Evolutionary conservation across 192 early-diverging fungal genomes (phyloP).

Genomic region (Diversispora epigaea): DNA sequence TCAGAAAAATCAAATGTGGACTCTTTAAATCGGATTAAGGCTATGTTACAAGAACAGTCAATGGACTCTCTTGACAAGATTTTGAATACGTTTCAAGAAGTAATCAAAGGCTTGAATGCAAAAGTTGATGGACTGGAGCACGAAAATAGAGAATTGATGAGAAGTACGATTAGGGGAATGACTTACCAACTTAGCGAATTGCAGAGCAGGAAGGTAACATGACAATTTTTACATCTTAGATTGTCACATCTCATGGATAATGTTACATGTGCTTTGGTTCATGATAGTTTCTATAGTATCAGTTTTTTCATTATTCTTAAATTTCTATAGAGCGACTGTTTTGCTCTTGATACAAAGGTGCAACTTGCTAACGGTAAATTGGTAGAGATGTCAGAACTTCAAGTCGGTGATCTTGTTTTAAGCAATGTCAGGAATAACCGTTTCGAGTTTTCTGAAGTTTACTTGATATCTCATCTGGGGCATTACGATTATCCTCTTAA

Average conservation of each 20-base stretch:
- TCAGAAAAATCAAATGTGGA: too few species aligned
- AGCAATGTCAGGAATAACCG: constrained; percentile 3
- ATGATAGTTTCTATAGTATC: neutral
- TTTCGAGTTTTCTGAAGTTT: constrained; percentile 11
- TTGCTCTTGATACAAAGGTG: constrained; percentile 24
- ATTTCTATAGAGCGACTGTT: constrained; percentile 22
- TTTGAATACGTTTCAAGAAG: too few species aligned
- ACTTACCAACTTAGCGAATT: too few species aligned
- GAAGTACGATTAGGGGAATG: too few species aligned
- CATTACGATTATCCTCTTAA: neutral
- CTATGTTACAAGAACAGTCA: too few species aligned
- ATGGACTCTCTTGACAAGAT: too few species aligned
- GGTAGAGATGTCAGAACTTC: constrained; percentile 21
- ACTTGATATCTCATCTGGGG: constrained; percentile 18
- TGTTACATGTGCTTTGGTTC: too few species aligned
- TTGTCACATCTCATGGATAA: constrained; percentile 2
- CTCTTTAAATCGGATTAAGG: too few species aligned
- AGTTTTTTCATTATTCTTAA: constrained; percentile 4
- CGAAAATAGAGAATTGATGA: too few species aligned
- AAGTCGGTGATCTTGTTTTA: constrained; percentile 12
- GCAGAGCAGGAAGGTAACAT: too few species aligned
- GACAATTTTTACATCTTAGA: constrained; percentile 4
- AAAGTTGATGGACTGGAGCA: too few species aligned
- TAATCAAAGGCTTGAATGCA: too few species aligned
- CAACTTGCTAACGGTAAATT: constrained; percentile 13